Percentiles rank a stretch among this genome's conserved stretches.
Conservation (phyloP, 306 rosid species). For the Corylus americana region DNA sequence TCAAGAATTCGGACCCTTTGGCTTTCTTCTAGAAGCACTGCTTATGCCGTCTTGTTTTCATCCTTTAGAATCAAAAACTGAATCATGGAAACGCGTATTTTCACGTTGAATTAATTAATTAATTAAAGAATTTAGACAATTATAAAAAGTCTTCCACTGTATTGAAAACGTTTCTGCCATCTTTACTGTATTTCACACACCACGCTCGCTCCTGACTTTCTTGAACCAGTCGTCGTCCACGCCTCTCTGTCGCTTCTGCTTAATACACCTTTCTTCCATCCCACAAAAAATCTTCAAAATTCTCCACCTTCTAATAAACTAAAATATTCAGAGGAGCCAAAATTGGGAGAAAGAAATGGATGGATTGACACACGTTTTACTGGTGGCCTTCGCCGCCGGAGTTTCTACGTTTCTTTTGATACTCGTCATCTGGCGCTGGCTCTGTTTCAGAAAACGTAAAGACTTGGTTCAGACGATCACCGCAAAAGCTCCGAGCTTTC, state of each 20-base stretch:
- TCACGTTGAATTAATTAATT: constrained; percentile 3
- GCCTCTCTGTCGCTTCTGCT: constrained; percentile 33
- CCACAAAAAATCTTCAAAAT: not conserved
- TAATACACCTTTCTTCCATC: not conserved
- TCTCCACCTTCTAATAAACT: not conserved
- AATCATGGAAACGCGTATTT: constrained; percentile 10
- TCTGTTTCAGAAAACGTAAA: not conserved
- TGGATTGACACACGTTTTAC: constrained; percentile 36
- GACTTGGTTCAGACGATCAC: not conserved
- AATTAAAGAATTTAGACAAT: not conserved
- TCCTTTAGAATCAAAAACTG: not conserved
- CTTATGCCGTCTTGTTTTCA: not conserved
- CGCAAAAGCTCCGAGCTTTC: constrained; percentile 19
- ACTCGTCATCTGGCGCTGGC: constrained; percentile 30
- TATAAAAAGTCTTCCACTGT: constrained; percentile 1
- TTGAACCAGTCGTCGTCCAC: constrained; percentile 61
- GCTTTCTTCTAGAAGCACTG: constrained; percentile 38
- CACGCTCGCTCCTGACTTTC: constrained; percentile 42
- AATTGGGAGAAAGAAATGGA: constrained; percentile 38
- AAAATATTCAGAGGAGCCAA: constrained; percentile 1
- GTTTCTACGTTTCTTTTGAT: constrained; percentile 14
- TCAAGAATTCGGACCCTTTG: not conserved
- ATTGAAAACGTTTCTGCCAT: constrained; percentile 19
- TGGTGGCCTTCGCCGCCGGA: constrained; percentile 27
- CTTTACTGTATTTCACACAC: not conserved